Evolutionary conservation across 257 asterid species (phyloP).

Genomic region (Scutellaria barbata): DNA sequence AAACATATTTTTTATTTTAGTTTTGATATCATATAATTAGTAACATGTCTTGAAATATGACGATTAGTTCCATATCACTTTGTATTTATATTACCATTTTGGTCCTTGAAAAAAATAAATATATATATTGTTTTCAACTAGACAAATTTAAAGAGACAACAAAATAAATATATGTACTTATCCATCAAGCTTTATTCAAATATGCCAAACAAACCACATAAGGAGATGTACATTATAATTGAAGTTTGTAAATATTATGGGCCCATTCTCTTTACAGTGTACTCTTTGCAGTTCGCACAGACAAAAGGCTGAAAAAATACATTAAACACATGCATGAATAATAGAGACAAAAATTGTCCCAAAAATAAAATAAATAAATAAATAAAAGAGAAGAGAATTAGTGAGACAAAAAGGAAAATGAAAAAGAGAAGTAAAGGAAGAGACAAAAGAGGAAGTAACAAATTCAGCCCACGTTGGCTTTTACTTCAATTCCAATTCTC

Average conservation of each 20-base stretch:
- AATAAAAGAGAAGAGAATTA: background rate
- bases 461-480: constrained; percentile 8
- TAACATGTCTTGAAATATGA: too few species aligned
- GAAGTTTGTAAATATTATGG: constrained; percentile 1
- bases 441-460: constrained; percentile 34
- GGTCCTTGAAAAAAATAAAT: too few species aligned
- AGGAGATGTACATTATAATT: background rate
- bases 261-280: background rate
- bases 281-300: background rate
- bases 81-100: too few species aligned
- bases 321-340: constrained; percentile 10
- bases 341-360: constrained; percentile 3
- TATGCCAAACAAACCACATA: too few species aligned
- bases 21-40: too few species aligned
- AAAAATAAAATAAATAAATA: background rate
- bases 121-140: too few species aligned
- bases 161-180: too few species aligned
- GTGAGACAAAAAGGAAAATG: constrained; percentile 29
- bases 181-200: too few species aligned
- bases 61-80: too few species aligned
- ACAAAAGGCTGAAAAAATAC: constrained; percentile 5
- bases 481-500: constrained; percentile 30
- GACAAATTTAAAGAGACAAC: too few species aligned
- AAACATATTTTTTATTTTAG: too few species aligned
- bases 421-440: constrained; percentile 28